Evolutionary conservation across 108 stramenopile species (phyloP).

Genomic region (Pseudonitzschia delicatissima): DNA sequence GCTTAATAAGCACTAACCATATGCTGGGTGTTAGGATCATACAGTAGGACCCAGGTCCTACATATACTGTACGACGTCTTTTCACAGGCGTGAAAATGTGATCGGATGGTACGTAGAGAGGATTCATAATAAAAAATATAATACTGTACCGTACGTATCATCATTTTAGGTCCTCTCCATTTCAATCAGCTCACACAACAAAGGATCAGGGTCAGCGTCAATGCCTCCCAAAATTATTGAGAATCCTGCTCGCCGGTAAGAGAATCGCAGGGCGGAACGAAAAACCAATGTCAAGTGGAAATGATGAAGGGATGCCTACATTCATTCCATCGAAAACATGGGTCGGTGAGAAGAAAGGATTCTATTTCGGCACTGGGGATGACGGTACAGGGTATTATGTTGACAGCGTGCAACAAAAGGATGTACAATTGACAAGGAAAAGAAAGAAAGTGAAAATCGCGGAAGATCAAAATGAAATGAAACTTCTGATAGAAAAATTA

Average conservation of each 20-base stretch:
- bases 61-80: no score
- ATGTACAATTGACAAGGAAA: conserved; percentile 5
- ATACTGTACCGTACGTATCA: no score
- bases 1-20: no score
- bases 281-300: background rate
- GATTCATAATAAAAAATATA: no score
- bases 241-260: background rate
- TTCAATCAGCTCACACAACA: no score
- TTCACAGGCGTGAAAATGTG: no score
- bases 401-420: conserved; percentile 24
- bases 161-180: no score
- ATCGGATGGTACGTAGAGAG: no score
- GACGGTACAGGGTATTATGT: conserved; percentile 70
- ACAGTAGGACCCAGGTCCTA: no score
- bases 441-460: conserved; percentile 35
- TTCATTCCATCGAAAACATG: conserved; percentile 55
- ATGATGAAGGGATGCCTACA: background rate
- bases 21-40: no score
- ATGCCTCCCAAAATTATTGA: no score
- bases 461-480: conserved; percentile 50
- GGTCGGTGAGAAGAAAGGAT: conserved; percentile 55
- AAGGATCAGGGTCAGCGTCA: no score
- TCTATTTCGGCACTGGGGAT: conserved; percentile 58
- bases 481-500: conserved; percentile 58
- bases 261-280: background rate